phyloP scores from a whole-genome alignment of 805 yeast genomes.

The Ascoidea rubescens region DNA sequence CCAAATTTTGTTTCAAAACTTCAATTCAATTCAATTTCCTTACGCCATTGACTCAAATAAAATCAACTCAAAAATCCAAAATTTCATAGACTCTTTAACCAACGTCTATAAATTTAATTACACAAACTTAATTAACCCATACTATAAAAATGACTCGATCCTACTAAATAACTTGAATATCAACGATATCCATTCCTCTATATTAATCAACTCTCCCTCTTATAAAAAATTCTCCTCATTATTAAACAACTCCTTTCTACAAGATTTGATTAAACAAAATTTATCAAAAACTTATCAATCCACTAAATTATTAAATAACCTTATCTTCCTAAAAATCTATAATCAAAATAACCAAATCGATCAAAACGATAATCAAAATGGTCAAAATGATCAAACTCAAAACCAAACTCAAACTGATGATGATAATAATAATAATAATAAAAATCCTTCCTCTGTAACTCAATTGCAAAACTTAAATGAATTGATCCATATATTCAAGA shows the following conservation, averaged over 20 bases:
- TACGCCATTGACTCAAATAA: constrained; percentile 3
- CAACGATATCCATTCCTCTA: neutral
- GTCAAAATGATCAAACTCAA: too few species aligned
- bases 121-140: neutral
- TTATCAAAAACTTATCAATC: constrained; percentile 8
- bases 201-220: neutral
- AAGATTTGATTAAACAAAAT: constrained; percentile 2
- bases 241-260: constrained; percentile 2
- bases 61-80: constrained; percentile 3
- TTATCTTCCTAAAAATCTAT: constrained; percentile 4
- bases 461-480: neutral
- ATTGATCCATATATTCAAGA: too few species aligned
- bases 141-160: neutral
- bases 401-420: too few species aligned
- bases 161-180: neutral
- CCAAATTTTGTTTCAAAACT: neutral
- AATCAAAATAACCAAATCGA: neutral
- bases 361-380: neutral
- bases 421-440: too few species aligned
- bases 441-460: too few species aligned
- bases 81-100: neutral
- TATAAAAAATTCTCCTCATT: neutral
- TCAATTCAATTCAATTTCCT: neutral
- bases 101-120: neutral
- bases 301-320: constrained; percentile 2